Evolutionary conservation across 257 asterid genomes (phyloP), one percentile per base, ranked within the genome.

Genomic region (Nicotiana benthamiana): DNA sequence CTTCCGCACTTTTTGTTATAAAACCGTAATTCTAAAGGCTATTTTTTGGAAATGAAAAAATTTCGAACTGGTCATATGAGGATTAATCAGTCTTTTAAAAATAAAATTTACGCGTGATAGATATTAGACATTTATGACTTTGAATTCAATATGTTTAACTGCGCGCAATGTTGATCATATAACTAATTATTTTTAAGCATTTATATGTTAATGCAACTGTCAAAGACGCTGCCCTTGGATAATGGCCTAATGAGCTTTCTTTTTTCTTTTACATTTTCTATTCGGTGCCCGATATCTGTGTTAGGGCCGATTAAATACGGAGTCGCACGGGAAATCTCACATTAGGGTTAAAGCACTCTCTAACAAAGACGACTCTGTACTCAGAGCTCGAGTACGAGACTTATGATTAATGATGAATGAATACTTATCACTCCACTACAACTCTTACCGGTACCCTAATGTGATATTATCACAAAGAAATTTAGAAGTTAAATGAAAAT

Each of bases 311-410:
- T 1, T 32, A 32, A 32, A 32, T 32, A 0, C 36, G 36, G 36
- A 32, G 4, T 32, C 1, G 36, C 36, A 5, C 36, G 36, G 36
- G 0, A 32, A 40, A 11, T 40, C 3, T 3, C 3, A 40, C 10
- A 8, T 40, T 8, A 1, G 11, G 3, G 10, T 0, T 40, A 40
- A 40, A 40, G 0, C 0, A 3, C 0, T 36, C 2, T 0, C 48
- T 40, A 7, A 1, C 48, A 40, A 40, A 40, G 3, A 0, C 2
- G 0, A 8, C 2, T 40, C 3, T 40, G 2, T 40, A 40, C 3
- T 0, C 0, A 40, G 2, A 0, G 11, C 2, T 40, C 11, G 48
- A 40, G 2, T 11, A 0, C 3, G 2, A 1, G 0, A 36, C 10
- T 0, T 36, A 1, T 36, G 0, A 2, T 8, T 40, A 40, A 40